Conservation (phyloP, 495 filamentous ascomycete species). For the Penicillium pancosmium region DNA sequence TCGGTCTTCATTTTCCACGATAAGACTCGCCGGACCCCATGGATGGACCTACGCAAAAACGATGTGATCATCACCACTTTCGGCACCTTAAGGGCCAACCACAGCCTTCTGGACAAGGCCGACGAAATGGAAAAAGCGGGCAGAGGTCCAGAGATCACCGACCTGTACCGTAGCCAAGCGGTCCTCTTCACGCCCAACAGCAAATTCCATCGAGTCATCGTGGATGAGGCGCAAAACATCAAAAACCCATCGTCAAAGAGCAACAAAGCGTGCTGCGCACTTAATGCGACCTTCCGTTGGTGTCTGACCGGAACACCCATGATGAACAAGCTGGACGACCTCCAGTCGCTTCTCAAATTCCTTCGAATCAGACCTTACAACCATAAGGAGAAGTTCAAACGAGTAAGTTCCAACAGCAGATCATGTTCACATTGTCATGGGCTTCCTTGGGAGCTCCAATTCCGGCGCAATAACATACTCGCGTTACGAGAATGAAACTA, state of each 20-base stretch:
- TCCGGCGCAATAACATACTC: too few species aligned
- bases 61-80: slow-evolving; percentile 93
- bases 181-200: slow-evolving; percentile 65
- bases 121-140: slow-evolving; percentile 44
- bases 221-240: slow-evolving; percentile 94
- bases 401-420: slow-evolving; percentile 37
- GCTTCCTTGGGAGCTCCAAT: too few species aligned
- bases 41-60: slow-evolving; percentile 62
- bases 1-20: slow-evolving; percentile 69
- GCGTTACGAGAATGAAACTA: slow-evolving; percentile 15
- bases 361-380: slow-evolving; percentile 81
- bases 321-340: slow-evolving; percentile 84
- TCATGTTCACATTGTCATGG: background rate
- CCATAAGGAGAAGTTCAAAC: slow-evolving; percentile 62
- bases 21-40: slow-evolving; percentile 55
- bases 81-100: slow-evolving; percentile 72
- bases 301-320: slow-evolving; percentile 94
- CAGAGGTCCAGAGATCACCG: slow-evolving; percentile 19
- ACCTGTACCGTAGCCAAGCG: slow-evolving; percentile 36
- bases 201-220: slow-evolving; percentile 81
- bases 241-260: slow-evolving; percentile 79
- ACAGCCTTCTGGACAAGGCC: slow-evolving; percentile 52
- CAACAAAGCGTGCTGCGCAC: slow-evolving; percentile 60
- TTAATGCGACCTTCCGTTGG: slow-evolving; percentile 70
- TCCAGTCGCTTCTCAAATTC: slow-evolving; percentile 84